These are phyloP conservation scores for Cercospora janseana DNA, from an alignment of 2,329 filamentous ascomycete species.

Conservation along the genomic window DNA sequence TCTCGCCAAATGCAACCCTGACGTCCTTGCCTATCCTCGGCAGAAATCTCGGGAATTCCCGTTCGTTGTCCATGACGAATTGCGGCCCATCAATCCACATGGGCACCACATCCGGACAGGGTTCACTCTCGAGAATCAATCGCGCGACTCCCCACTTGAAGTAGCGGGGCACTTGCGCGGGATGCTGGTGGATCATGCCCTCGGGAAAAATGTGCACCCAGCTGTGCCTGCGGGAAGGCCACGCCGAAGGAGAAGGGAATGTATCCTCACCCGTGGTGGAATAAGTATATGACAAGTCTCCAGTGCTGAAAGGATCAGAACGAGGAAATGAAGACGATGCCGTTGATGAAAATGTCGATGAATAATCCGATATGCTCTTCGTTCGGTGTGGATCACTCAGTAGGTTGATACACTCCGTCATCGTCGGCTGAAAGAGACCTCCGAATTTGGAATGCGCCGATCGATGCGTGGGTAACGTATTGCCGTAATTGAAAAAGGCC, in stretches of 20 bases:
- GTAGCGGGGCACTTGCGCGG: conserved; percentile 77
- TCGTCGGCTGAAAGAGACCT: conserved; percentile 84
- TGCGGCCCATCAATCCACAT: conserved; percentile 94
- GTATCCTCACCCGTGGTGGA: conserved; percentile 65
- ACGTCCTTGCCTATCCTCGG: conserved; percentile 72
- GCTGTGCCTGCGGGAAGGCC: conserved; percentile 64
- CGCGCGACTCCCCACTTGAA: conserved; percentile 97
- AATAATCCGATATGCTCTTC: neutral
- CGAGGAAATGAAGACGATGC: conserved; percentile 25
- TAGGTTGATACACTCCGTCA: conserved; percentile 80
- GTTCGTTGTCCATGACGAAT: conserved; percentile 80
- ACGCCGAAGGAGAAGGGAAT: conserved; percentile 70
- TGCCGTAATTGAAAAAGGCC: conserved; percentile 82
- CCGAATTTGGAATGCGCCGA: conserved; percentile 73
- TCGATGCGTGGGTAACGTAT: conserved; percentile 87
- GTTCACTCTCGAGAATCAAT: conserved; percentile 84
- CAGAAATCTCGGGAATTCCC: conserved; percentile 74
- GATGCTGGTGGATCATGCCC: conserved; percentile 87
- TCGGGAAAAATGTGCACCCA: conserved; percentile 98
- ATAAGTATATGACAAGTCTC: conserved; percentile 54
- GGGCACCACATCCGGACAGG: conserved; percentile 82
- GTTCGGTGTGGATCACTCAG: conserved; percentile 57
- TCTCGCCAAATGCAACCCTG: conserved; percentile 74
- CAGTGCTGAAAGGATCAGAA: conserved; percentile 57
- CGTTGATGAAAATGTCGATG: conserved; percentile 11